Conservation (phyloP, 495 filamentous ascomycete species). For the Penicillium antarcticum region DNA sequence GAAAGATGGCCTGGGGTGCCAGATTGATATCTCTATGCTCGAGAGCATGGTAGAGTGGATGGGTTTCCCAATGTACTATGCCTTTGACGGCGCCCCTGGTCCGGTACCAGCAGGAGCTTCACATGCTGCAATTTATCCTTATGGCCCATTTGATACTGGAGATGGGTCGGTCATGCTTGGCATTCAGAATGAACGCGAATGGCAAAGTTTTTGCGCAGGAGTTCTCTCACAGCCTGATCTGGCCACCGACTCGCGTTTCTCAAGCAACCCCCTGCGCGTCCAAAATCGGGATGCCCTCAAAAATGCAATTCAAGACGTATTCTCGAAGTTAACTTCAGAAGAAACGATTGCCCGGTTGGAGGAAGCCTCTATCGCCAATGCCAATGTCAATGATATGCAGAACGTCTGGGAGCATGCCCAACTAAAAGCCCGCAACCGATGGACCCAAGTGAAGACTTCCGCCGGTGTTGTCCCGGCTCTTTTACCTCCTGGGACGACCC, state of each 20-base stretch:
- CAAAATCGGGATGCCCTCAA: constrained; percentile 35
- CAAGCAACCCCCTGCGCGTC: constrained; percentile 29
- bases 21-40: constrained; percentile 52
- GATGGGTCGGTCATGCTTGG: constrained; percentile 51
- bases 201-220: constrained; percentile 41
- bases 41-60: constrained; percentile 56
- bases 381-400: constrained; percentile 49
- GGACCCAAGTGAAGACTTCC: constrained; percentile 45
- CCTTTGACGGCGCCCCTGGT: constrained; percentile 34
- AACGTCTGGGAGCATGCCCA: constrained; percentile 49
- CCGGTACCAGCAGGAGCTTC: constrained; percentile 44
- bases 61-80: constrained; percentile 53
- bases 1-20: constrained; percentile 39
- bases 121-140: constrained; percentile 51
- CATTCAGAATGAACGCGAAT: constrained; percentile 53
- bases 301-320: constrained; percentile 25
- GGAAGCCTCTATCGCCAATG: constrained; percentile 42
- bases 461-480: constrained; percentile 38
- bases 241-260: constrained; percentile 32
- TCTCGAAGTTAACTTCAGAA: constrained; percentile 25
- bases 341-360: constrained; percentile 32
- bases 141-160: constrained; percentile 49
- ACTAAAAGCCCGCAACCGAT: constrained; percentile 38
- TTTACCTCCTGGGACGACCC: constrained; percentile 37
- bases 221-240: constrained; percentile 32